A percentile compares a stretch with the other conserved stretches of the same genome.
Evolutionary conservation across 1,139 yeast genomes (phyloP).

Genomic region (Hyphopichia pseudoburtonii): DNA sequence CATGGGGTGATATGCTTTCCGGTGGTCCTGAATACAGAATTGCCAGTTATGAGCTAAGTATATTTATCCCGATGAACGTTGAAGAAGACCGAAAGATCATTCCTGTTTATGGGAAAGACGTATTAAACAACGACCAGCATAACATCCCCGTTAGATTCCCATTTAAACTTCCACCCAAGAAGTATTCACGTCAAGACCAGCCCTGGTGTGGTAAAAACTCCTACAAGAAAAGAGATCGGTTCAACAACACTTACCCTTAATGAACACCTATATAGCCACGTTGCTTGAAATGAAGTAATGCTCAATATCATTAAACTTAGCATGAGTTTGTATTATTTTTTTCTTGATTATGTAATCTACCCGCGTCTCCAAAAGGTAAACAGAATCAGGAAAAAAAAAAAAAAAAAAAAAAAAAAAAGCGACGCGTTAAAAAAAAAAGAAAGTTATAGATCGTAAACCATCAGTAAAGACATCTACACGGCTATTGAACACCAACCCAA

Average conservation of each 20-base stretch:
- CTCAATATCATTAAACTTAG: too few relatives aligned
- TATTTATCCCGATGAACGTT: slow-evolving; percentile 39
- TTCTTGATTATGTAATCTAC: neutral
- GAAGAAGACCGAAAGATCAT: slow-evolving; percentile 17
- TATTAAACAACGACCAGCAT: slow-evolving; percentile 10
- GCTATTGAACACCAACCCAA: too few relatives aligned
- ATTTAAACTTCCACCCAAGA: slow-evolving; percentile 48
- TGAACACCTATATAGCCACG: neutral
- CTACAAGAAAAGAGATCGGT: neutral
- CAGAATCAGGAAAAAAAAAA: neutral
- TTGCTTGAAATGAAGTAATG: neutral
- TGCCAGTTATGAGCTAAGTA: slow-evolving; percentile 58
- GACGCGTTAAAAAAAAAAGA: neutral
- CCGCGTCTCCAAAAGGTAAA: too few relatives aligned
- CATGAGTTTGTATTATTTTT: too few relatives aligned
- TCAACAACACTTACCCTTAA: neutral
- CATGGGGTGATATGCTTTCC: slow-evolving; percentile 56
- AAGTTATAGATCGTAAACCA: neutral
- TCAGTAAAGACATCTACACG: too few relatives aligned
- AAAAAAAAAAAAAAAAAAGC: slow-evolving; percentile 1
- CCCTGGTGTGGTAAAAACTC: slow-evolving; percentile 41
- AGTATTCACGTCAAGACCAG: slow-evolving; percentile 38
- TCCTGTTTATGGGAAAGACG: slow-evolving; percentile 45
- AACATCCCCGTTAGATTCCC: slow-evolving; percentile 49
- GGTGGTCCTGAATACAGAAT: slow-evolving; percentile 24